Conservation (phyloP, 306 rosid genomes). For the Cicer judaicum region DNA sequence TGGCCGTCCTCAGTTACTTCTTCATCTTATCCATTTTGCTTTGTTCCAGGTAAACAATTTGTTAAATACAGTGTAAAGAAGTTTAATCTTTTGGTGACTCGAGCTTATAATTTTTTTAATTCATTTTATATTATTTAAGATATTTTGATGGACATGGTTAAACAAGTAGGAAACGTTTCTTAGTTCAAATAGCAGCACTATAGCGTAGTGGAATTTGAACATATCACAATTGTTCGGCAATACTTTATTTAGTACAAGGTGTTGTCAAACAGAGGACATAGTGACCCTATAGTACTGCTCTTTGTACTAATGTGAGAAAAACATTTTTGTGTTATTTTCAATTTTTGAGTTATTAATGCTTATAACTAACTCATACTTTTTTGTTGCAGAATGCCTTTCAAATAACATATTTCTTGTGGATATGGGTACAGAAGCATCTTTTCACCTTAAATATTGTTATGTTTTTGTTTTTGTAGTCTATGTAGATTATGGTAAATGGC, state of each 20-base stretch:
- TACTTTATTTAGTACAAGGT: too few species aligned
- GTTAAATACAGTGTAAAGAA: not conserved
- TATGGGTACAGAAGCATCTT: conserved; percentile 69
- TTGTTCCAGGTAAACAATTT: conserved; percentile 81
- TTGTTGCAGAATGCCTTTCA: conserved; percentile 93
- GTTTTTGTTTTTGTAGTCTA: not conserved
- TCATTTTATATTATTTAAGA: not conserved
- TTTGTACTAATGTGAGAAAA: conserved; percentile 2
- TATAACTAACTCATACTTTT: conserved; percentile 42
- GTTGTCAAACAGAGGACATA: too few species aligned
- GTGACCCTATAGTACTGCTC: not conserved
- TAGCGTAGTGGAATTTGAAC: too few species aligned
- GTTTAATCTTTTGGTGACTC: not conserved
- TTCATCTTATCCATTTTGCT: conserved; percentile 92
- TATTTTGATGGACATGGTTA: conserved; percentile 12
- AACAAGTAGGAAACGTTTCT: not conserved
- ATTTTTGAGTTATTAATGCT: conserved; percentile 11
- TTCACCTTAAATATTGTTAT: conserved; percentile 9
- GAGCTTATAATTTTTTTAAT: not conserved
- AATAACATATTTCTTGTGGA: conserved; percentile 87
- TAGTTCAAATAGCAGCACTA: not conserved
- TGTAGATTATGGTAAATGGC: conserved; percentile 4
- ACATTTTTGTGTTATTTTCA: not conserved
- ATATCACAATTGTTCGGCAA: too few species aligned
- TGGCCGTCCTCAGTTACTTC: conserved; percentile 82